These are phyloP conservation scores for Mortierella sp. DNA, from an alignment of 371 early-diverging fungal genomes.

Conservation along the genomic window DNA sequence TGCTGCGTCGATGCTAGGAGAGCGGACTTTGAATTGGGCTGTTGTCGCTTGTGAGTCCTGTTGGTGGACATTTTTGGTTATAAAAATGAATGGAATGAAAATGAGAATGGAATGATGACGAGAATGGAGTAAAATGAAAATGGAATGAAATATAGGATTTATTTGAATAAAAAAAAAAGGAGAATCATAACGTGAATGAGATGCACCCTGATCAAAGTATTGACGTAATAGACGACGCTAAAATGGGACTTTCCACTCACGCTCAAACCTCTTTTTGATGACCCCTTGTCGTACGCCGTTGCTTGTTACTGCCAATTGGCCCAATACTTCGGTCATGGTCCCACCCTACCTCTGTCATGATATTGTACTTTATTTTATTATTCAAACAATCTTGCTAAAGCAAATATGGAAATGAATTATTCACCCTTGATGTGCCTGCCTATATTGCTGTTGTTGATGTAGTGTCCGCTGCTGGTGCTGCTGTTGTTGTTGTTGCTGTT, in stretches of 20 bases:
- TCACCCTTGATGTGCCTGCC: slow-evolving; percentile 17
- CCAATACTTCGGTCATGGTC: no score
- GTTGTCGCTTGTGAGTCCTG: neutral
- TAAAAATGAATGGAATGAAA: neutral
- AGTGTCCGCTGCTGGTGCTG: slow-evolving; percentile 5
- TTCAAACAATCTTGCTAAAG: neutral
- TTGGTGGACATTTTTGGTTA: neutral
- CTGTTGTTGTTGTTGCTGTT: slow-evolving; percentile 39
- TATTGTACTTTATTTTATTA: neutral
- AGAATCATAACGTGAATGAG: no score
- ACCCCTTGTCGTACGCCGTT: no score
- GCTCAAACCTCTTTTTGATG: no score
- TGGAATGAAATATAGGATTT: no score
- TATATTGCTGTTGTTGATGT: slow-evolving; percentile 13
- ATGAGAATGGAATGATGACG: neutral
- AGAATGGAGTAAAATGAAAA: neutral
- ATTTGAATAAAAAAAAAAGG: no score
- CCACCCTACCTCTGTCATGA: no score
- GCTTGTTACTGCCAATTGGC: no score
- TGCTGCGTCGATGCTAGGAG: neutral
- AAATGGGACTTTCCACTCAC: no score
- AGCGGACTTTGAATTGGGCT: neutral
- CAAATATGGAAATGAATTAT: neutral
- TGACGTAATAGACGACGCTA: no score
- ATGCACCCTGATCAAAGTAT: no score